Base-by-base conservation (phyloP, 495 filamentous ascomycete genomes). In the Penicillium parvum region DNA sequence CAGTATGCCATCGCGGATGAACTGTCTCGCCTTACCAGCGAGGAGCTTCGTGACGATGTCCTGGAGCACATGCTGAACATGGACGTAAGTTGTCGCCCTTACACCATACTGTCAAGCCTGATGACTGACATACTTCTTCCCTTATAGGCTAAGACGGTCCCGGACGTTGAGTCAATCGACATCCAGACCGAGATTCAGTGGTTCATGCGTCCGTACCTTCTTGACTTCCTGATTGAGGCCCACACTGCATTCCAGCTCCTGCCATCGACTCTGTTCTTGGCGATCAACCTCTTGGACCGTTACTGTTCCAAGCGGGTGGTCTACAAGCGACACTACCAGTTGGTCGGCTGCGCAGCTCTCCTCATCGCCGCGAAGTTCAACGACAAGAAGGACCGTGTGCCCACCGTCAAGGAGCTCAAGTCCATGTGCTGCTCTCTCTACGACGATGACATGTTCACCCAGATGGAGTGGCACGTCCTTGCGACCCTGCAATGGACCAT, bases 401-500 rank as follows among this genome's bases (percentile, higher is more conserved):
- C 92, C 11, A 90, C 90, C 26, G 90, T 99, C 63, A 81, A 86
- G 57, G 92, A 99, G 55, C 72, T 99, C 44, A 95, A 94, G 75
- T 90, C 89, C 37, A 97, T 99, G 94, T 99, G 92, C 73, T 97
- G 94, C 73, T 87, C 84, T 12, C 78, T 96, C 17, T 99, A 99
- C 63, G 92, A 99, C 61, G 90, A 96, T 10, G 92, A 96, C 60
- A 97, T 99, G 92, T 99, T 99, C 69, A 90, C 87, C 11, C 92
- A 99, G 67, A 97, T 99, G 94, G 92, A 99, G 65, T 96, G 95
- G 91, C 92, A 99, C 64, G 92, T 99, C 7, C 75, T 99, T 52
- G 90, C 95, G 67, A 97, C 92, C n/a, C 76, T 99, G 45, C 85
- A 87, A 47, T 99, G 94, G 94, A 80, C 83, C 52, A 84, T 99